phyloP scores from a whole-genome alignment of 768 basidiomycete genomes.

The Tulasnella calospora region DNA sequence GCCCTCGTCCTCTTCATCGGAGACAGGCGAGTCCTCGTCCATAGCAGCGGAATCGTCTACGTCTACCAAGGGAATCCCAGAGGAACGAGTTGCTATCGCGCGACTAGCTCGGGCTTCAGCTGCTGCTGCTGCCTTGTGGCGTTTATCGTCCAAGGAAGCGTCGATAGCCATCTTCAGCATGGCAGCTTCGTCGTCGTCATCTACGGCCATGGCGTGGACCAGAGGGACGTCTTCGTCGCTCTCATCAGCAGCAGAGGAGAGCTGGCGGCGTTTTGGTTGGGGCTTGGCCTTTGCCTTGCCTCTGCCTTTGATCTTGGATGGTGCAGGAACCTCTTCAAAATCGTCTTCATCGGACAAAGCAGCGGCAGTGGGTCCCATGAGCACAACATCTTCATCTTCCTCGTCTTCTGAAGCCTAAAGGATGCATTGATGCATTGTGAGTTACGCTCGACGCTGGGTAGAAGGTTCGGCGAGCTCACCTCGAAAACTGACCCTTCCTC shows the following conservation, averaged over 20 bases:
- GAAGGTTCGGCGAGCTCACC: background rate
- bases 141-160: constrained; percentile 44
- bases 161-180: constrained; percentile 57
- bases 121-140: constrained; percentile 36
- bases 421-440: background rate
- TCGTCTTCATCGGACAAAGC: background rate
- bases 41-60: constrained; percentile 31
- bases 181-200: constrained; percentile 44
- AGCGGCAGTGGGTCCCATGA: background rate
- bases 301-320: constrained; percentile 8
- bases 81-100: constrained; percentile 34
- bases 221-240: constrained; percentile 29
- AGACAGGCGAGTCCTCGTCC: constrained; percentile 13
- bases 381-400: constrained; percentile 9
- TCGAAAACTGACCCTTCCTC: constrained; percentile 27
- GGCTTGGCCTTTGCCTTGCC: background rate
- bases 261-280: background rate
- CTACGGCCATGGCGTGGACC: constrained; percentile 23
- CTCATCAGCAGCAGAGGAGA: constrained; percentile 33
- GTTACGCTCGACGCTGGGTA: background rate
- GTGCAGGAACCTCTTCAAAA: background rate
- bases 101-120: constrained; percentile 21
- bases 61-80: background rate
- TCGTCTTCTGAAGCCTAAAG: background rate
- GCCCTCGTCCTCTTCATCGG: background rate